These are phyloP conservation scores for Talaromyces sp. DNA, from an alignment of 2,329 filamentous ascomycete species.

Conservation along the genomic window DNA sequence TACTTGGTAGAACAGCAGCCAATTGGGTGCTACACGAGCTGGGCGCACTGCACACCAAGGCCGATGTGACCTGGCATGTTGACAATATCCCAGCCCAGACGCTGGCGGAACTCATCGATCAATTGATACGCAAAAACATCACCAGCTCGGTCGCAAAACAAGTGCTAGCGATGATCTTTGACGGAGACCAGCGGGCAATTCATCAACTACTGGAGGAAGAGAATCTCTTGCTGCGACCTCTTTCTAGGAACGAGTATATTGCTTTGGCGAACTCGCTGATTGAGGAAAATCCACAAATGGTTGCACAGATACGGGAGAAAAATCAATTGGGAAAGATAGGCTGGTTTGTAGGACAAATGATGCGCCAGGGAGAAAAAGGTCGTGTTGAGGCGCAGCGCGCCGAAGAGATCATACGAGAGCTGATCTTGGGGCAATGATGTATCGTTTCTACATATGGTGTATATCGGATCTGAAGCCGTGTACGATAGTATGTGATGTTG, in stretches of 20 bases:
- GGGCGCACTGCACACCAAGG: conserved; percentile 59
- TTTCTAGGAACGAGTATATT: conserved; percentile 56
- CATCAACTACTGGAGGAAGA: conserved; percentile 55
- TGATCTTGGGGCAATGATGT: conserved; percentile 36
- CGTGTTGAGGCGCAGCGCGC: conserved; percentile 61
- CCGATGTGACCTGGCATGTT: conserved; percentile 45
- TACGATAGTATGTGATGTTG: background rate
- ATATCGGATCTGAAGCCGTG: background rate
- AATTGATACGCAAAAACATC: conserved; percentile 44
- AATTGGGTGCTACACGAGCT: conserved; percentile 75
- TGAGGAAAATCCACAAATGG: conserved; percentile 54
- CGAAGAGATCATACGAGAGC: conserved; percentile 50
- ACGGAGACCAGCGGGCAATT: conserved; percentile 48
- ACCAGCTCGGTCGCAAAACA: conserved; percentile 59
- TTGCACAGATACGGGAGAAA: conserved; percentile 57
- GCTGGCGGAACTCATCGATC: conserved; percentile 46
- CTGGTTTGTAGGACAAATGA: conserved; percentile 68
- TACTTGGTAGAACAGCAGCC: conserved; percentile 50
- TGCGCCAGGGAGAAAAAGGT: conserved; percentile 57
- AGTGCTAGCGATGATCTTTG: conserved; percentile 55
- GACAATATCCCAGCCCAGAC: conserved; percentile 39
- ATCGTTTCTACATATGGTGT: background rate
- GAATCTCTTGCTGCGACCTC: conserved; percentile 53
- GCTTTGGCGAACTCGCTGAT: conserved; percentile 54
- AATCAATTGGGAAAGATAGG: conserved; percentile 63